These are phyloP conservation scores for Secale cereale DNA, from an alignment of 176 grass and related monocot species.

Conservation along the genomic window DNA sequence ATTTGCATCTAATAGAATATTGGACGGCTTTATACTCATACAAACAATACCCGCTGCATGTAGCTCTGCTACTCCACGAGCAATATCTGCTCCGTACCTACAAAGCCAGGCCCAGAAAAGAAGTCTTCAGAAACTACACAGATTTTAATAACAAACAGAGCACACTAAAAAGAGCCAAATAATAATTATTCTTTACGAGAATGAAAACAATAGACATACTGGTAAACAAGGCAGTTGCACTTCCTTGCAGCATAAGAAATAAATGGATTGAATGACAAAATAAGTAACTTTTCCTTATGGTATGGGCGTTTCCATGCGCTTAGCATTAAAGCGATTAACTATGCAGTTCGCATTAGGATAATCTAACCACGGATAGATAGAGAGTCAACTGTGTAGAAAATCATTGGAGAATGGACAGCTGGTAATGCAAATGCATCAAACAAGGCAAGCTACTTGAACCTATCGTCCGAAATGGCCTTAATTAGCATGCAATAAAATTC, in stretches of 20 bases:
- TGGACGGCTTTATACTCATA: slow-evolving; percentile 99
- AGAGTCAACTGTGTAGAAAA: not conserved
- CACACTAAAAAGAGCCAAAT: not conserved
- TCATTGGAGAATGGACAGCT: not conserved
- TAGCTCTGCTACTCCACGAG: slow-evolving; percentile 92
- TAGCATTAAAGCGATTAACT: not conserved
- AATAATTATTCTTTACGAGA: not conserved
- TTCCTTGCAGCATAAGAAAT: slow-evolving; percentile 17
- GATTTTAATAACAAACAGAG: slow-evolving; percentile 5
- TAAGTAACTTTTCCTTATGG: not conserved
- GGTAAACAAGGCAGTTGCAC: not conserved
- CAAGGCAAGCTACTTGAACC: not conserved
- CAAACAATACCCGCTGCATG: slow-evolving; percentile 98
- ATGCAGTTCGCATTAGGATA: slow-evolving; percentile 3
- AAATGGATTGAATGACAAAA: slow-evolving; percentile 25
- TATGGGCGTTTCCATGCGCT: slow-evolving; percentile 1
- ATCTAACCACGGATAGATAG: not conserved
- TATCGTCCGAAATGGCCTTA: not conserved
- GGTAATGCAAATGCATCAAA: slow-evolving; percentile 17
- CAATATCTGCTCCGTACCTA: slow-evolving; percentile 98
- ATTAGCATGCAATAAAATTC: slow-evolving; percentile 23
- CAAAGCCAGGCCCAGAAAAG: slow-evolving; percentile 27
- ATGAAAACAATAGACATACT: slow-evolving; percentile 10
- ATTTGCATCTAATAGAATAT: slow-evolving; percentile 85
- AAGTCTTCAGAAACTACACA: not conserved